Base-by-base conservation (phyloP, 768 basidiomycete genomes). In the Filobasidium wieringae region DNA sequence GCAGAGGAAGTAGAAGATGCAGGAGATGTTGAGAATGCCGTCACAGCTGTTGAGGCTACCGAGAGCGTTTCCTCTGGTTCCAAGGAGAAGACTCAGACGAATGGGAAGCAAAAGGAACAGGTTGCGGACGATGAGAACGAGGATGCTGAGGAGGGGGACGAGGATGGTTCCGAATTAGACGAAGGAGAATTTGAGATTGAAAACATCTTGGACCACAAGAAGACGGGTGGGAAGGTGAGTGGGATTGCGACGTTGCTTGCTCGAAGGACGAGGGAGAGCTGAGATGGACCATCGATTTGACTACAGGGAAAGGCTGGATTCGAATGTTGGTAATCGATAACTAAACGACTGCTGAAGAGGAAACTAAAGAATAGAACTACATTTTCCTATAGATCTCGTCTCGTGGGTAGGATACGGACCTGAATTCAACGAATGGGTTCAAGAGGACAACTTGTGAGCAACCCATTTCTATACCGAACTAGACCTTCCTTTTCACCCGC, bases 391-490 rank as follows among this genome's bases (percentile, higher is more conserved):
- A 72, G 69, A 68, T 56, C 62, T 70, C 31, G 68, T 73, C 24
- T 57, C 64, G 5, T 73, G 72, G 72, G 71, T 69, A 49, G 70
- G 70, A 2, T 73, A 73, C 47, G 69, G 69, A 40, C 62, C 67
- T 1, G 69, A 70, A 55, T 66, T 68, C 55, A 68, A 70, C 51
- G 67, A 69, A 9, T 73, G 70, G 70, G 70, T 70, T 40, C 66
- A 66, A 1, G 66, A 73, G 53, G 64, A 63, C 29, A 63, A 73
- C 53, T 64, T 73, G 72, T 73, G 39, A 54, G 69, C 62, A 27
- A 17, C 40, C 11, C 32, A 17, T 27, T 3, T 11, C 32, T 56
- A 41, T 40, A 12, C 34, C 30, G 30, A 37, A 17, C 3, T 43
- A 9, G 29, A 17, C 33, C 5, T 27, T 5, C 17, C 15, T 32